Percentiles rank a stretch among this genome's conserved stretches.
Conservation (phyloP, 1,139 yeast genomes). For the Suhomyces yuchorum region DNA sequence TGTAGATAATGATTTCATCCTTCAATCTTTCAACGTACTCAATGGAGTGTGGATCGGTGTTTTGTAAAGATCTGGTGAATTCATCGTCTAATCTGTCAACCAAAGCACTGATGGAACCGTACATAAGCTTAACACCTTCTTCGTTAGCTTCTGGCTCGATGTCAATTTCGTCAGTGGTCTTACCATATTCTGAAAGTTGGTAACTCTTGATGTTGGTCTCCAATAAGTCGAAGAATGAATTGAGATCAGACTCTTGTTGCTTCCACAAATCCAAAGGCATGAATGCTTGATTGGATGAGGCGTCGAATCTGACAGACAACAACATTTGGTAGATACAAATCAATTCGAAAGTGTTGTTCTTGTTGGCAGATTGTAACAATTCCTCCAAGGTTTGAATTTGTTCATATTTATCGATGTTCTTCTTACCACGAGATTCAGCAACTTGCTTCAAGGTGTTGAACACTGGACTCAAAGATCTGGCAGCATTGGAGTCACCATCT, state of each 20-base stretch:
- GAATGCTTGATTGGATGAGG: conserved; percentile 63
- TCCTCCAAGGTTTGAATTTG: conserved; percentile 74
- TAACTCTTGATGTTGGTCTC: conserved; percentile 61
- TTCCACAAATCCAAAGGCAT: conserved; percentile 89
- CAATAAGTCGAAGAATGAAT: conserved; percentile 63
- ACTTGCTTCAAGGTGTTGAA: conserved; percentile 75
- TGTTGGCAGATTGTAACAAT: conserved; percentile 40
- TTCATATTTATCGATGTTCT: conserved; percentile 82
- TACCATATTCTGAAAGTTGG: conserved; percentile 77
- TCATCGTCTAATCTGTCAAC: conserved; percentile 96
- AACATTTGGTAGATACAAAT: conserved; percentile 80
- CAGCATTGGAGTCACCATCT: conserved; percentile 21
- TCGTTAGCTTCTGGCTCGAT: conserved; percentile 68
- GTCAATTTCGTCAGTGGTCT: conserved; percentile 78
- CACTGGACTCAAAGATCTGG: conserved; percentile 47
- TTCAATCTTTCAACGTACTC: conserved; percentile 90
- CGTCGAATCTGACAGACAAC: conserved; percentile 87
- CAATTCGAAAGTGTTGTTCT: conserved; percentile 62
- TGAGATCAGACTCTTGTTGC: conserved; percentile 63
- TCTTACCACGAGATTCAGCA: conserved; percentile 92
- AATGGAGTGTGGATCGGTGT: conserved; percentile 91
- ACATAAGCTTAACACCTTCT: conserved; percentile 69
- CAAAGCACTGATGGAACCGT: conserved; percentile 83
- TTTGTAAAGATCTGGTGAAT: conserved; percentile 82
- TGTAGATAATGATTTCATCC: conserved; percentile 80